phyloP scores from a whole-genome alignment of 768 basidiomycete species.

The Tylopilus vinaceipallidus region DNA sequence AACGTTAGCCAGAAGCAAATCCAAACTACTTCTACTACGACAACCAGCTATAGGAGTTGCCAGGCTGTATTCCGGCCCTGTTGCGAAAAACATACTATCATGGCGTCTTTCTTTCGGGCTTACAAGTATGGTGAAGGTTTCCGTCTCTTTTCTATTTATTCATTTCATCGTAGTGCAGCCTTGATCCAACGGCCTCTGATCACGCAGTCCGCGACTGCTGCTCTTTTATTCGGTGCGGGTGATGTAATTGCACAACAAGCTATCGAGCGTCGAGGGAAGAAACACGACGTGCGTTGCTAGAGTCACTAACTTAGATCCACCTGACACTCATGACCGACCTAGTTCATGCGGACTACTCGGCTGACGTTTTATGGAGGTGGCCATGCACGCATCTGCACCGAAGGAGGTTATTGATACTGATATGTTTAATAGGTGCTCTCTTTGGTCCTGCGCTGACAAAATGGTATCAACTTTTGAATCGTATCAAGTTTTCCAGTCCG shows the following conservation, averaged over 20 bases:
- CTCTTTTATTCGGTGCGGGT: slow-evolving; percentile 67
- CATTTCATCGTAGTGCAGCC: slow-evolving; percentile 42
- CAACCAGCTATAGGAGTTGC: too few species aligned
- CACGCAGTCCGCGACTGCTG: slow-evolving; percentile 63
- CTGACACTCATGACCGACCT: neutral
- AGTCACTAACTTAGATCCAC: neutral
- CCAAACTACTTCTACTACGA: too few species aligned
- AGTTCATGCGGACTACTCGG: slow-evolving; percentile 62
- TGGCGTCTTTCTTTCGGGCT: slow-evolving; percentile 44
- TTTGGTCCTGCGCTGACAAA: slow-evolving; percentile 82
- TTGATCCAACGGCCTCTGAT: slow-evolving; percentile 62
- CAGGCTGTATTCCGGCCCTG: too few species aligned
- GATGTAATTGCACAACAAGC: slow-evolving; percentile 86
- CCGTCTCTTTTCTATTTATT: neutral
- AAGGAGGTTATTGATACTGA: neutral
- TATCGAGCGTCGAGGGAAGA: slow-evolving; percentile 65
- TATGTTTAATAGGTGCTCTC: slow-evolving; percentile 45
- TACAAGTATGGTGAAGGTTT: slow-evolving; percentile 38
- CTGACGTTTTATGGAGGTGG: slow-evolving; percentile 73
- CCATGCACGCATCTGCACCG: neutral
- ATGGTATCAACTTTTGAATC: slow-evolving; percentile 75
- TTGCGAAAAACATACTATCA: slow-evolving; percentile 10
- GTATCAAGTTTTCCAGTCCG: slow-evolving; percentile 64
- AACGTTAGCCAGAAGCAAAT: too few species aligned
- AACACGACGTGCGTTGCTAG: slow-evolving; percentile 66